Percentiles rank a stretch among this genome's conserved stretches.
Evolutionary conservation across 306 rosid genomes (phyloP).

Genomic region (Acmispon strigosus): DNA sequence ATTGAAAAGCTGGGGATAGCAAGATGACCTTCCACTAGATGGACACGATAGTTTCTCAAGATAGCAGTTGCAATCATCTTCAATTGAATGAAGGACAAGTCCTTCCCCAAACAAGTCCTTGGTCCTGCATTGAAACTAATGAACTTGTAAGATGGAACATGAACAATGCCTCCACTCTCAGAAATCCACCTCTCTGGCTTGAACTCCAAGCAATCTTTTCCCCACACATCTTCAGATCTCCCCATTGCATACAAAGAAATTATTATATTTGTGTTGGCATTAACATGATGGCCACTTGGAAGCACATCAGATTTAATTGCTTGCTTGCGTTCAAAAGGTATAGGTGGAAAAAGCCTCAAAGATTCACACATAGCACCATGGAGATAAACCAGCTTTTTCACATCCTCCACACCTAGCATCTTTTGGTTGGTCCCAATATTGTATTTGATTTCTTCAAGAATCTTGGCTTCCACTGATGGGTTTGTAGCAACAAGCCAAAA

Average conservation of each 20-base stretch:
- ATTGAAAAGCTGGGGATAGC: slow-evolving; percentile 19
- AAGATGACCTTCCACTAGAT: slow-evolving; percentile 17
- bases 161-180: slow-evolving; percentile 8
- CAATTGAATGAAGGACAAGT: slow-evolving; percentile 31
- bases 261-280: neutral
- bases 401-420: neutral
- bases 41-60: slow-evolving; percentile 21
- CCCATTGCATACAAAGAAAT: slow-evolving; percentile 43
- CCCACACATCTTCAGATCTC: slow-evolving; percentile 46
- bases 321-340: slow-evolving; percentile 31
- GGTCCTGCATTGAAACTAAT: slow-evolving; percentile 49
- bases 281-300: slow-evolving; percentile 44
- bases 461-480: slow-evolving; percentile 37
- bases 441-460: slow-evolving; percentile 34
- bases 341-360: slow-evolving; percentile 43
- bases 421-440: neutral
- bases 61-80: slow-evolving; percentile 34
- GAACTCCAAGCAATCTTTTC: slow-evolving; percentile 44
- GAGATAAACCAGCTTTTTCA: slow-evolving; percentile 38
- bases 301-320: slow-evolving; percentile 29
- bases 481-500: slow-evolving; percentile 40
- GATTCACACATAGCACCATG: slow-evolving; percentile 51
- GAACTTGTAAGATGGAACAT: slow-evolving; percentile 45
- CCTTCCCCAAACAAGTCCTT: slow-evolving; percentile 48
- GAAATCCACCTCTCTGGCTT: slow-evolving; percentile 68